Evolutionary conservation across 2,329 filamentous ascomycete genomes (phyloP).

Genomic region (Apiospora aurea): DNA sequence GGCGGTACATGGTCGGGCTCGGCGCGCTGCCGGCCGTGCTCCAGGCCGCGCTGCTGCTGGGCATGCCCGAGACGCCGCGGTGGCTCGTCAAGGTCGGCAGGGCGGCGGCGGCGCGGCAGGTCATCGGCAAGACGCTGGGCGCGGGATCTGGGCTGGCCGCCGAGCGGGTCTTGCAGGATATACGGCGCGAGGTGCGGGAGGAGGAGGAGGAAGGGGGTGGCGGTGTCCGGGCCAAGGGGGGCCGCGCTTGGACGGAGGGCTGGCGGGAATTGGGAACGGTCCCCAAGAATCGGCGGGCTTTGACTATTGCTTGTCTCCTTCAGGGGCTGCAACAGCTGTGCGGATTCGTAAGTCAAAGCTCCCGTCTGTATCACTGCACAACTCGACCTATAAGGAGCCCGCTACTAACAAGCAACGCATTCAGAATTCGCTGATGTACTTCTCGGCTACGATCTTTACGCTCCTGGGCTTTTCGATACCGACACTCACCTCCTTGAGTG

Average conservation of each 20-base stretch:
- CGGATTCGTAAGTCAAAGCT: slow-evolving; percentile 60
- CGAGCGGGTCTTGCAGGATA: slow-evolving; percentile 68
- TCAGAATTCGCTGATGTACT: slow-evolving; percentile 89
- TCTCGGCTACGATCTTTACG: slow-evolving; percentile 81
- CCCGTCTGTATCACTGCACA: neutral
- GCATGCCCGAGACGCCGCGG: slow-evolving; percentile 87
- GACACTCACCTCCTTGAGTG: slow-evolving; percentile 79
- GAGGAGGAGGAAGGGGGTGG: slow-evolving; percentile 65
- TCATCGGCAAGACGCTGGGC: slow-evolving; percentile 65
- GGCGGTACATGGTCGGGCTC: slow-evolving; percentile 92
- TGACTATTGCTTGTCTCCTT: slow-evolving; percentile 85
- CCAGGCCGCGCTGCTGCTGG: slow-evolving; percentile 71
- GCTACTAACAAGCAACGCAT: slow-evolving; percentile 38
- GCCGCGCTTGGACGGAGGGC: slow-evolving; percentile 48
- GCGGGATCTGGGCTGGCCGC: slow-evolving; percentile 57
- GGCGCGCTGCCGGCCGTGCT: slow-evolving; percentile 78
- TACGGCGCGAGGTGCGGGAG: slow-evolving; percentile 77
- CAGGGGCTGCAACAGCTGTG: slow-evolving; percentile 90
- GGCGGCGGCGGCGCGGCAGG: slow-evolving; percentile 65
- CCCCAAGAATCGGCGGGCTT: slow-evolving; percentile 73
- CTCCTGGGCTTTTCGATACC: slow-evolving; percentile 80
- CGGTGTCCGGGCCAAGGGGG: slow-evolving; percentile 41
- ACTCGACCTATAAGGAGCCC: neutral
- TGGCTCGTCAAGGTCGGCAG: slow-evolving; percentile 80
- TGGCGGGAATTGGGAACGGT: slow-evolving; percentile 63